phyloP scores from a whole-genome alignment of 164 flowering plant genomes.

The Chimonanthus praecox region DNA sequence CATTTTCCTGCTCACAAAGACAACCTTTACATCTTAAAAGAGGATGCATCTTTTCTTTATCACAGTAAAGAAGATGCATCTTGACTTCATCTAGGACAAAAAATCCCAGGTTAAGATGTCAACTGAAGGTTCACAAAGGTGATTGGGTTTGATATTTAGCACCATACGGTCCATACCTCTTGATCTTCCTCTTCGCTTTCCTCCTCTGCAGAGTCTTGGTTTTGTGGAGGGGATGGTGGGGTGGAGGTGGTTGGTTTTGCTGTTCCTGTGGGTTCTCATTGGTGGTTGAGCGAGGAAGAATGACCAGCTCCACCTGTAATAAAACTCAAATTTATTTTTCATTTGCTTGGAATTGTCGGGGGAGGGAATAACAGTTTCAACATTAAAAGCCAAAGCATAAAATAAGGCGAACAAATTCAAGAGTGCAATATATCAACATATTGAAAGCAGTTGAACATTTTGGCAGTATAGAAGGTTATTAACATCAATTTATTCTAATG shows the following conservation, averaged over 20 bases:
- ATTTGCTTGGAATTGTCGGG: no score
- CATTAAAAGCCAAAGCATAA: no score
- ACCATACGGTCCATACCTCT: slow-evolving; percentile 36
- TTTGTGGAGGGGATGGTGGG: slow-evolving; percentile 92
- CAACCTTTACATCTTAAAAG: no score
- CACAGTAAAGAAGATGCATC: background rate
- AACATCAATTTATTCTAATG: no score
- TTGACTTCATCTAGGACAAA: background rate
- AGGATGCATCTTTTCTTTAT: background rate
- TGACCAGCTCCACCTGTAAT: slow-evolving; percentile 85
- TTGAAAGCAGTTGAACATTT: no score
- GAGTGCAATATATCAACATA: no score
- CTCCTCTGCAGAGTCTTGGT: slow-evolving; percentile 75
- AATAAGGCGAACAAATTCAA: no score
- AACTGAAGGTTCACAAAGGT: background rate
- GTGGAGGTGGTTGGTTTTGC: slow-evolving; percentile 90
- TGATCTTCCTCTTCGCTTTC: slow-evolving; percentile 70
- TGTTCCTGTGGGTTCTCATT: slow-evolving; percentile 81
- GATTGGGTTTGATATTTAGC: slow-evolving; percentile 6
- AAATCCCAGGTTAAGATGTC: background rate
- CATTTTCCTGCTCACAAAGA: background rate
- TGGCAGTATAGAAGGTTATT: no score
- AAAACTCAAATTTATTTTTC: background rate
- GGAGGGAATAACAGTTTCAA: no score
- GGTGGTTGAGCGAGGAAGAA: slow-evolving; percentile 83